These are phyloP conservation scores for Paramecium pentaurelia DNA, from an alignment of 73 alveolate genomes.

Conservation along the genomic window DNA sequence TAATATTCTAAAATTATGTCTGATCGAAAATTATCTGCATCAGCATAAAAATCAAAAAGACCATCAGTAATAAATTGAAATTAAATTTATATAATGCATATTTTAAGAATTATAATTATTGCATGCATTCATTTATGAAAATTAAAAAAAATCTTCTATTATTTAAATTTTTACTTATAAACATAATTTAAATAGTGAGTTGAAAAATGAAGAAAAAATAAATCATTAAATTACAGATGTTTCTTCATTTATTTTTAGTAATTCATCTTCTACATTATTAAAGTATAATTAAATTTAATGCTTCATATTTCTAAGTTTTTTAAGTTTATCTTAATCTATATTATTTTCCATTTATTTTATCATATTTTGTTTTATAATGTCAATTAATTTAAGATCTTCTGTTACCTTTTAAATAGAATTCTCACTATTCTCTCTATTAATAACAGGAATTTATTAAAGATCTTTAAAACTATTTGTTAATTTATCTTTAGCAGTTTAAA, in stretches of 20 bases:
- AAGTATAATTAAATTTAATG: neutral
- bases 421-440: neutral
- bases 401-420: neutral
- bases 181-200: neutral
- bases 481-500: neutral
- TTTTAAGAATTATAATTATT: neutral
- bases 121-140: neutral
- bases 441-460: neutral
- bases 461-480: conserved; percentile 1
- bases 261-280: conserved; percentile 38
- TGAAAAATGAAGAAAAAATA: neutral
- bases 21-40: neutral
- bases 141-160: too few species aligned
- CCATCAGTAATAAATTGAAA: neutral
- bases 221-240: neutral
- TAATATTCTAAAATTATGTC: neutral
- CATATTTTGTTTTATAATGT: neutral
- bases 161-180: neutral
- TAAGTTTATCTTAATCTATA: neutral
- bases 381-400: neutral
- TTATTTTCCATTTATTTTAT: neutral
- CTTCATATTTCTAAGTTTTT: conserved; percentile 9
- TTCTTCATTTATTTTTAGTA: conserved; percentile 12
- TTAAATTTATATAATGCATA: neutral
- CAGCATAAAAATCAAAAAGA: neutral